Evolutionary conservation across 768 basidiomycete genomes (phyloP).

Genomic region (Scleroderma bovista): DNA sequence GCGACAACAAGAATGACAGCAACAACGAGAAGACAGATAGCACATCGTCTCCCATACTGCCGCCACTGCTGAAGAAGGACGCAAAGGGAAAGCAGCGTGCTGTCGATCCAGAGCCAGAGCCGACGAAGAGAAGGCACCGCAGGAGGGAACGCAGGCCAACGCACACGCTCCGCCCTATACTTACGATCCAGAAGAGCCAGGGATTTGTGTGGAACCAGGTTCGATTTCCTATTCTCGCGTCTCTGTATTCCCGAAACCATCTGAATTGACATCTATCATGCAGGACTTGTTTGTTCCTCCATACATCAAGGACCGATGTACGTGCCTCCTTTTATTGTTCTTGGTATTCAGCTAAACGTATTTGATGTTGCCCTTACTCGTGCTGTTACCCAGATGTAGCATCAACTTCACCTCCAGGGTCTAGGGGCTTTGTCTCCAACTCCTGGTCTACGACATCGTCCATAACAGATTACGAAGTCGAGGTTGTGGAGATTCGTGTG

Average conservation of each 20-base stretch:
- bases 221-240: conserved; percentile 16
- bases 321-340: conserved; percentile 29
- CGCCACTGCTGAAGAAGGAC: conserved; percentile 46
- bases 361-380: conserved; percentile 1
- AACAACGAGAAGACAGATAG: conserved; percentile 31
- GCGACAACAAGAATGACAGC: conserved; percentile 8
- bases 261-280: not conserved
- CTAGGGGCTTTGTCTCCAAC: conserved; percentile 58
- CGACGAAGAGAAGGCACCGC: conserved; percentile 41
- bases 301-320: conserved; percentile 88
- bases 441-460: conserved; percentile 63
- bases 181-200: conserved; percentile 83
- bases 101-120: conserved; percentile 58
- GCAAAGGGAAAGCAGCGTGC: conserved; percentile 80
- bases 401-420: conserved; percentile 76
- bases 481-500: conserved; percentile 84
- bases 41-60: not conserved
- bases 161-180: conserved; percentile 69
- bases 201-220: conserved; percentile 93
- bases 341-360: not conserved
- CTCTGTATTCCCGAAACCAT: too few relatives aligned
- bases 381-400: conserved; percentile 53
- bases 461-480: conserved; percentile 73
- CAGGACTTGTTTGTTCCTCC: conserved; percentile 85
- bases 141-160: conserved; percentile 52